Conservation (phyloP, 2,329 filamentous ascomycete genomes). For the Colletotrichum plurivorum region DNA sequence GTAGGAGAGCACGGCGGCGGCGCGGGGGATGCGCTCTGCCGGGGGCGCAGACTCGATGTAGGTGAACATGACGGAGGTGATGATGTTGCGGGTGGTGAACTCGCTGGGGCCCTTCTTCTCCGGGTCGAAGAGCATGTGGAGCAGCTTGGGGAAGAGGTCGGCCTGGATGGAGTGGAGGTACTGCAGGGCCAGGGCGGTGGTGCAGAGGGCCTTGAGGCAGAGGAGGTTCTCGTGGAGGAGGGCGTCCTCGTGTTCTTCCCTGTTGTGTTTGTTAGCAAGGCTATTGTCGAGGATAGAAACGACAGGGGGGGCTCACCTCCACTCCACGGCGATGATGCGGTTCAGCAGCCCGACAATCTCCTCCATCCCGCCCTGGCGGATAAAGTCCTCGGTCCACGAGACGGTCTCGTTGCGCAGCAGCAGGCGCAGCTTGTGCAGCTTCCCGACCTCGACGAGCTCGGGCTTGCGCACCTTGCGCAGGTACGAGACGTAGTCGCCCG, state of each 20-base stretch:
- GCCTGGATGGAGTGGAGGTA: conserved; percentile 85
- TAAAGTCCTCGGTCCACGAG: conserved; percentile 93
- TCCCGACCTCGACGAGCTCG: conserved; percentile 90
- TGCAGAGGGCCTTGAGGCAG: conserved; percentile 94
- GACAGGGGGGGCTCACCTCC: conserved; percentile 77
- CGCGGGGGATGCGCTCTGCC: conserved; percentile 75
- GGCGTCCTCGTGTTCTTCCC: conserved; percentile 95
- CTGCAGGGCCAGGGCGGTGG: conserved; percentile 86
- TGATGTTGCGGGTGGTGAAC: conserved; percentile 92
- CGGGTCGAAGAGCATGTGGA: conserved; percentile 95
- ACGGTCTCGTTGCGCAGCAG: conserved; percentile 95
- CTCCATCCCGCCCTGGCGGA: conserved; percentile 90
- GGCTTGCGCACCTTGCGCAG: conserved; percentile 85
- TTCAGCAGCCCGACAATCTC: conserved; percentile 90
- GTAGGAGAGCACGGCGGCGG: conserved; percentile 81
- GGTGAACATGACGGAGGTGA: conserved; percentile 90
- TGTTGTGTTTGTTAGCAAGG: conserved; percentile 54
- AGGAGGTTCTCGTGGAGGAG: conserved; percentile 92
- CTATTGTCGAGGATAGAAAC: too few species aligned
- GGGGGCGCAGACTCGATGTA: conserved; percentile 81
- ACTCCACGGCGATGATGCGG: conserved; percentile 95
- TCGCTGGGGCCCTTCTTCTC: conserved; percentile 98
- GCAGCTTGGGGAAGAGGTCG: conserved; percentile 86
- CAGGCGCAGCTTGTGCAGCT: conserved; percentile 91
- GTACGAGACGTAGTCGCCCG: conserved; percentile 89